phyloP scores from a whole-genome alignment of 192 early-diverging fungal genomes.

The Gorgonomyces haynaldii region DNA sequence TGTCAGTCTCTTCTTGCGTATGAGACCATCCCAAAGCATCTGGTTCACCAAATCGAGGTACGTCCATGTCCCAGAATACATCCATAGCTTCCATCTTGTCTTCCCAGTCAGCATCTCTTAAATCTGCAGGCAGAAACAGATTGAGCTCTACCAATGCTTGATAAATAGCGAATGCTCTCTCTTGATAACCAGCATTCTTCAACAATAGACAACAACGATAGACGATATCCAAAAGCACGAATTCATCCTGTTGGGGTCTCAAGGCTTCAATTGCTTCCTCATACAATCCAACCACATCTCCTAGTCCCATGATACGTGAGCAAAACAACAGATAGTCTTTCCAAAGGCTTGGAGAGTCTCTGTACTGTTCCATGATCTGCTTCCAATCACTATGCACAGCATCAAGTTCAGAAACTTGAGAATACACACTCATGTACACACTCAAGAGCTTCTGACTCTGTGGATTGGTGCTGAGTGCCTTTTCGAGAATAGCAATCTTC shows the following conservation, averaged over 20 bases:
- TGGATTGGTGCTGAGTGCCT: slow-evolving; percentile 21
- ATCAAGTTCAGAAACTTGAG: slow-evolving; percentile 14
- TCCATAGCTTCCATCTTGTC: slow-evolving; percentile 31
- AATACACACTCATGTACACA: slow-evolving; percentile 16
- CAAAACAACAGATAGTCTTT: slow-evolving; percentile 33
- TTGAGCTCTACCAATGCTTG: slow-evolving; percentile 38
- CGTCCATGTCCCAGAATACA: slow-evolving; percentile 36
- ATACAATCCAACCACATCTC: no score
- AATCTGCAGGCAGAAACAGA: slow-evolving; percentile 32
- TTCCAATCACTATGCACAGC: slow-evolving; percentile 25
- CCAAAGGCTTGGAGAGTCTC: slow-evolving; percentile 19
- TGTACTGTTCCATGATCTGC: slow-evolving; percentile 12
- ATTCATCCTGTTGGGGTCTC: neutral
- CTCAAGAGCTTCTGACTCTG: slow-evolving; percentile 12
- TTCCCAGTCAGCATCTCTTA: slow-evolving; percentile 6
- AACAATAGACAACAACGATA: neutral
- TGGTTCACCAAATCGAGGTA: slow-evolving; percentile 28
- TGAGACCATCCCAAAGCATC: no score
- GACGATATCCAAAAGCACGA: neutral
- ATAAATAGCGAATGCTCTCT: slow-evolving; percentile 26
- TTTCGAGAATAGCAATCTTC: slow-evolving; percentile 31
- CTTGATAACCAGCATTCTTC: slow-evolving; percentile 13
- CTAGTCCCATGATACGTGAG: no score
- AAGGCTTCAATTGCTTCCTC: neutral
- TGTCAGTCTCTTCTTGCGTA: no score